phyloP scores from a whole-genome alignment of 2,329 filamentous ascomycete genomes.

The Penicillium expansum region DNA sequence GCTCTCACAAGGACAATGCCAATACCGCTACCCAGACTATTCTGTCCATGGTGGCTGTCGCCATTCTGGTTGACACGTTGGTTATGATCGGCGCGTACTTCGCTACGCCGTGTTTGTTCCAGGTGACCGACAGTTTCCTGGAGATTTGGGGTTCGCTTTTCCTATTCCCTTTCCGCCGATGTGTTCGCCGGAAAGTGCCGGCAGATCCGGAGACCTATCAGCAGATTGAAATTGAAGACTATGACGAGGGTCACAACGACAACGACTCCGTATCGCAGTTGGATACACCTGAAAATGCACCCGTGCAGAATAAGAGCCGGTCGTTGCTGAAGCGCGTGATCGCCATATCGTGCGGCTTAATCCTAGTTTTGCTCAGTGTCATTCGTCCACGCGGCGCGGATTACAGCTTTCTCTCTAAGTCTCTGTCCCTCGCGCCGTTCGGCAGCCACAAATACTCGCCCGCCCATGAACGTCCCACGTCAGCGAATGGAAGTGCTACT shows the following conservation, averaged over 20 bases:
- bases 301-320: not conserved
- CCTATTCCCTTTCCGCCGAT: not conserved
- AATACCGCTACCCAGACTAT: conserved; percentile 7
- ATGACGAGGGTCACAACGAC: conserved; percentile 12
- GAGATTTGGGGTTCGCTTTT: conserved; percentile 13
- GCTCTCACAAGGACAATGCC: conserved; percentile 10
- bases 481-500: not conserved
- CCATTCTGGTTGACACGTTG: conserved; percentile 10
- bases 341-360: conserved; percentile 2
- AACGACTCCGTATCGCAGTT: conserved; percentile 13
- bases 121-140: conserved; percentile 6
- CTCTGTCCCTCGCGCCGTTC: conserved; percentile 20
- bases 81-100: conserved; percentile 13
- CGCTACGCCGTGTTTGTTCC: conserved; percentile 13
- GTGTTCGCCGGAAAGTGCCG: not conserved
- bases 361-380: conserved; percentile 11
- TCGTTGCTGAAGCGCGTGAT: conserved; percentile 7
- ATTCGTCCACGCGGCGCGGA: conserved; percentile 15
- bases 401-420: conserved; percentile 18
- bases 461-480: not conserved
- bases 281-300: not conserved
- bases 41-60: conserved; percentile 15
- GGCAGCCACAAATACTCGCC: conserved; percentile 2
- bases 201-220: conserved; percentile 20
- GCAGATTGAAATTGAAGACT: conserved; percentile 19